A percentile compares a stretch with the other conserved stretches of the same genome.
phyloP scores from a whole-genome alignment of 1,284 basidiomycete species.

The Neotropicomus parvogracilis region DNA sequence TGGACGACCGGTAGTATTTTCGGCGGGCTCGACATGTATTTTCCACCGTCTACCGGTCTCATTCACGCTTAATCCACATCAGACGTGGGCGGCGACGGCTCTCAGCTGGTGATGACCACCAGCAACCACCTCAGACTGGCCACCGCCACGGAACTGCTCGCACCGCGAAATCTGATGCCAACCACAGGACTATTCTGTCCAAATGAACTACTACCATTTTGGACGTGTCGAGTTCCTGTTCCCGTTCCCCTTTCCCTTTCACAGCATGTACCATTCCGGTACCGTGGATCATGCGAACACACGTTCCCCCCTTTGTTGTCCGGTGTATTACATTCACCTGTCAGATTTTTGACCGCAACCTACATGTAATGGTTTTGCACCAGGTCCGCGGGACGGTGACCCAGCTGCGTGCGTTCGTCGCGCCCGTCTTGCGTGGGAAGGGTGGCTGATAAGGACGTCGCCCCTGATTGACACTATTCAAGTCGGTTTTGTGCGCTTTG shows the following conservation, averaged over 20 bases:
- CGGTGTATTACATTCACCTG: slow-evolving; percentile 15
- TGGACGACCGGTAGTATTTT: slow-evolving; percentile 20
- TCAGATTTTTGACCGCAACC: slow-evolving; percentile 17
- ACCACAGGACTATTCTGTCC: slow-evolving; percentile 11
- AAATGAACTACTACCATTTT: slow-evolving; percentile 8
- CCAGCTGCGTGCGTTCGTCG: slow-evolving; percentile 1
- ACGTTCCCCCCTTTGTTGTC: slow-evolving; percentile 1
- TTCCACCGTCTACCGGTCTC: slow-evolving; percentile 1
- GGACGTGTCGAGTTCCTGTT: slow-evolving; percentile 11
- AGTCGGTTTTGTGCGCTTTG: not conserved
- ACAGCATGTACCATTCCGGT: not conserved
- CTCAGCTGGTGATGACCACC: not conserved
- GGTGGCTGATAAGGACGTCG: not conserved
- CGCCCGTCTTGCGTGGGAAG: slow-evolving; percentile 1
- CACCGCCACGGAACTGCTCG: not conserved
- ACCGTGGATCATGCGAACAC: slow-evolving; percentile 6
- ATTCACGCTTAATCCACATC: slow-evolving; percentile 4
- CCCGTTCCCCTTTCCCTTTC: not conserved
- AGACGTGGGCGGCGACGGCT: slow-evolving; percentile 1
- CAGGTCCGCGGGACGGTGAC: slow-evolving; percentile 12
- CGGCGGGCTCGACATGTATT: slow-evolving; percentile 7
- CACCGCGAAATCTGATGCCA: slow-evolving; percentile 8
- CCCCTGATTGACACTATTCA: slow-evolving; percentile 19
- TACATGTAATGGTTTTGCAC: slow-evolving; percentile 11
- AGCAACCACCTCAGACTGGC: not conserved